Base-by-base conservation (phyloP, 2,329 filamentous ascomycete genomes). In the Fusarium sp. region DNA sequence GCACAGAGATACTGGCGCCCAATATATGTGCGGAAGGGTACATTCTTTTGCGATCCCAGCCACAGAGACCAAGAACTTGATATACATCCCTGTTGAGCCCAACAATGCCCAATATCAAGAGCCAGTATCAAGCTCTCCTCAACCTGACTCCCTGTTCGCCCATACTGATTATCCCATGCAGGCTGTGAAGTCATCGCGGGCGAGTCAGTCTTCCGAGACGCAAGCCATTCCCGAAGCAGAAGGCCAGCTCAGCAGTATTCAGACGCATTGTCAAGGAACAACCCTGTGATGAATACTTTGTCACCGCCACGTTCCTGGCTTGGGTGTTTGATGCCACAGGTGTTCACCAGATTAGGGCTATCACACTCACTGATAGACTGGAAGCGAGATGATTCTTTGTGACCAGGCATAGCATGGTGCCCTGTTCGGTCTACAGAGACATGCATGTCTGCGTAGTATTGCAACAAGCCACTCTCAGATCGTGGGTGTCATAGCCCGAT, bases 221-320 rank as follows among this genome's bases (percentile, higher is more conserved):
- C 76, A 75, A 61, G 69, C 72, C 67, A 73, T 76, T 76, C 77
- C 77, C 65, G 67, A 79, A 77, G 65, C 71, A 77, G 75, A 72
- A 76, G 72, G 77, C 73, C 76, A 79, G 56, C 76, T 78, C 77
- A 79, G 58, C 72, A 64, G 55, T 62, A 55, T 55, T 56, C 70
- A 72, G 73, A 64, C 71, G 58, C 62, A 53, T 66, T 50, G 65
- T 44, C 59, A 59, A 63, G 68, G 70, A 68, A 65, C 70, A 68
- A 65, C 70, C 73, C 62, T 68, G 68, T 65, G 60, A 66, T 59
- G 52, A 65, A 63, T 61, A 59, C 66, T 71, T 67, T 68, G 63
- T 70, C 59, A 57, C 59, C 68, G 59, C 60, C 59, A 57, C 70
- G 63, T 62, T 49, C 68, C 54, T 65, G 52, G 64, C 50, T 68